Conservation (phyloP, 306 rosid species). For the apple (Malus domestica) region DNA sequence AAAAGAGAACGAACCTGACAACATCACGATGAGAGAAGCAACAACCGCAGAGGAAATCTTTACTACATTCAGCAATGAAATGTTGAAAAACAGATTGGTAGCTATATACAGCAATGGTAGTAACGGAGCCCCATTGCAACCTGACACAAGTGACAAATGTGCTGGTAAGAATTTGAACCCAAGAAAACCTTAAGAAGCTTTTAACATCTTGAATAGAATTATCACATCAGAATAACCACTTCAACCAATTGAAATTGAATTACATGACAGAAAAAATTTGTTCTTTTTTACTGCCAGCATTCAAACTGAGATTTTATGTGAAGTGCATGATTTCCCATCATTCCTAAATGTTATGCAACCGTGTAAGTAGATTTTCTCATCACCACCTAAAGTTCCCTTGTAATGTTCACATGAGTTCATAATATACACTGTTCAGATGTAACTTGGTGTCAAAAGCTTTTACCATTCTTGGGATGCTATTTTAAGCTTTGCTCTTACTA, state of each 20-base stretch:
- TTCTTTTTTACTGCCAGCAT: background rate
- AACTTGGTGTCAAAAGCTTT: background rate
- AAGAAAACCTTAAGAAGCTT: background rate
- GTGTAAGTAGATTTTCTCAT: background rate
- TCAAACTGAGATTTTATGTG: background rate
- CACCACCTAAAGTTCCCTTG: background rate
- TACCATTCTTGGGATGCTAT: background rate
- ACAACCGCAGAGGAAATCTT: conserved; percentile 77
- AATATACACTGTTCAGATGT: background rate
- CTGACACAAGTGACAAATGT: conserved; percentile 28
- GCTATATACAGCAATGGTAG: conserved; percentile 74
- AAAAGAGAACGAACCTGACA: conserved; percentile 56
- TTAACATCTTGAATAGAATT: background rate
- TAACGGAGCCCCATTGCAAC: conserved; percentile 78
- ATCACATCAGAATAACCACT: background rate
- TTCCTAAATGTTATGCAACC: background rate
- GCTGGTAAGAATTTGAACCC: background rate
- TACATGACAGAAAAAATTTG: background rate
- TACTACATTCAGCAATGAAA: conserved; percentile 60
- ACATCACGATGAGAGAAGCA: conserved; percentile 68
- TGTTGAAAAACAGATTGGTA: conserved; percentile 68
- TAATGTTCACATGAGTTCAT: background rate
- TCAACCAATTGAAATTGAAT: background rate
- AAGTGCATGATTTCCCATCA: background rate
- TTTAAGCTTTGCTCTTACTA: background rate